These are phyloP conservation scores for Avicennia marina DNA, from an alignment of 257 asterid genomes.

Conservation along the genomic window DNA sequence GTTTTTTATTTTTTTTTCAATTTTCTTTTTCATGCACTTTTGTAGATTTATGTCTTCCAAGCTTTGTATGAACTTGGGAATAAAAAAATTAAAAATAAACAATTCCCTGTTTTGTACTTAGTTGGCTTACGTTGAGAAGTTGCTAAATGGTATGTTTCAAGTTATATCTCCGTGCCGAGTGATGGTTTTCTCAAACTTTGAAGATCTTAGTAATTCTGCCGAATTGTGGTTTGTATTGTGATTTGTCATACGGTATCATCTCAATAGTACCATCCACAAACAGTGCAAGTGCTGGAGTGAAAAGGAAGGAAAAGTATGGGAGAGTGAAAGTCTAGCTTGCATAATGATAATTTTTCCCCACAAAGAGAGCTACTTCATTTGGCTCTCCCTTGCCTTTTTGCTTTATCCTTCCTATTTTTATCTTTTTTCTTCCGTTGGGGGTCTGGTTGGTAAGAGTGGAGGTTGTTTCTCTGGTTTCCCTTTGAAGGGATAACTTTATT, in stretches of 20 bases:
- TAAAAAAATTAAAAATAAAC: no score
- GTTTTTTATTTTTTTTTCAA: no score
- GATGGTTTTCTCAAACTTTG: constrained; percentile 1
- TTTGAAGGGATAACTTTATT: constrained; percentile 64
- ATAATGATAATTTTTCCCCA: constrained; percentile 30
- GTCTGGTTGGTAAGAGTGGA: constrained; percentile 90
- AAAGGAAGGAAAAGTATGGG: constrained; percentile 45
- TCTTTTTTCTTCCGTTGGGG: constrained; percentile 29
- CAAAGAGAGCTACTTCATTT: constrained; percentile 28
- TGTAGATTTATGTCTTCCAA: no score
- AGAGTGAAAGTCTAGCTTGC: constrained; percentile 36
- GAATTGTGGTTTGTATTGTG: constrained; percentile 28
- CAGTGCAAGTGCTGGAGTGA: constrained; percentile 44
- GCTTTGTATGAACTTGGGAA: neutral
- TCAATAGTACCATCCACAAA: constrained; percentile 27
- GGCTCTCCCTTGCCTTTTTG: constrained; percentile 3
- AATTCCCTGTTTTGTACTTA: neutral
- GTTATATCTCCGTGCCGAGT: constrained; percentile 14
- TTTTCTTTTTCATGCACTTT: no score
- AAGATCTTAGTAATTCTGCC: constrained; percentile 4
- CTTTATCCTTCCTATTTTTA: constrained; percentile 8
- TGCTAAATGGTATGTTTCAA: constrained; percentile 1
- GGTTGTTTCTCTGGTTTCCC: constrained; percentile 75
- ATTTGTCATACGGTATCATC: constrained; percentile 24
- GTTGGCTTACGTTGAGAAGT: no score